These are phyloP conservation scores for Fusarium sp. DNA, from an alignment of 2,329 filamentous ascomycete genomes.

Conservation along the genomic window DNA sequence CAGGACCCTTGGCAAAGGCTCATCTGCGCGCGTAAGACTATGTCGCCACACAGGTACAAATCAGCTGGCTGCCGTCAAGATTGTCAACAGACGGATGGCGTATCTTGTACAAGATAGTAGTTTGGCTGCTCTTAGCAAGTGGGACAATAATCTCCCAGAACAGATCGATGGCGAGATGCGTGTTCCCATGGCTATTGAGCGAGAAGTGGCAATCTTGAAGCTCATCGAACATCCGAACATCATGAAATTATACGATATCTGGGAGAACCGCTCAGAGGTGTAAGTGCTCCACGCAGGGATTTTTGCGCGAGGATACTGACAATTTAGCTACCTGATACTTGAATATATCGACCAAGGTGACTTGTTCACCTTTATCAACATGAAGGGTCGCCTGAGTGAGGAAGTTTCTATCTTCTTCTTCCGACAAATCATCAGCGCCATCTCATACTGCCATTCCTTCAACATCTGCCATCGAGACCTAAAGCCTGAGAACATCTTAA, in stretches of 20 bases:
- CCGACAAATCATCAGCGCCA: constrained; percentile 89
- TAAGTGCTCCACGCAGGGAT: constrained; percentile 58
- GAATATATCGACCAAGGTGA: constrained; percentile 86
- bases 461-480: constrained; percentile 96
- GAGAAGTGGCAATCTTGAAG: constrained; percentile 97
- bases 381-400: constrained; percentile 78
- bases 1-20: constrained; percentile 87
- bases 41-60: constrained; percentile 83
- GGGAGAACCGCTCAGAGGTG: constrained; percentile 97
- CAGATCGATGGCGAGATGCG: constrained; percentile 69
- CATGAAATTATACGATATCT: constrained; percentile 93
- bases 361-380: constrained; percentile 86
- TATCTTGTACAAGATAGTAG: constrained; percentile 86
- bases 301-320: constrained; percentile 11
- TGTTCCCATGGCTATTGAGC: constrained; percentile 89
- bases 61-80: constrained; percentile 91
- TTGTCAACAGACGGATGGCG: constrained; percentile 85
- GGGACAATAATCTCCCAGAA: constrained; percentile 67
- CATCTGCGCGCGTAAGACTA: constrained; percentile 86
- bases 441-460: constrained; percentile 92
- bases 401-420: constrained; percentile 86
- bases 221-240: constrained; percentile 95
- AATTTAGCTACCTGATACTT: constrained; percentile 84
- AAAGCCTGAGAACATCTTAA: constrained; percentile 95
- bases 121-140: constrained; percentile 82